These are phyloP conservation scores for Pichia sp. DNA, from an alignment of 1,139 yeast species.

Conservation along the genomic window DNA sequence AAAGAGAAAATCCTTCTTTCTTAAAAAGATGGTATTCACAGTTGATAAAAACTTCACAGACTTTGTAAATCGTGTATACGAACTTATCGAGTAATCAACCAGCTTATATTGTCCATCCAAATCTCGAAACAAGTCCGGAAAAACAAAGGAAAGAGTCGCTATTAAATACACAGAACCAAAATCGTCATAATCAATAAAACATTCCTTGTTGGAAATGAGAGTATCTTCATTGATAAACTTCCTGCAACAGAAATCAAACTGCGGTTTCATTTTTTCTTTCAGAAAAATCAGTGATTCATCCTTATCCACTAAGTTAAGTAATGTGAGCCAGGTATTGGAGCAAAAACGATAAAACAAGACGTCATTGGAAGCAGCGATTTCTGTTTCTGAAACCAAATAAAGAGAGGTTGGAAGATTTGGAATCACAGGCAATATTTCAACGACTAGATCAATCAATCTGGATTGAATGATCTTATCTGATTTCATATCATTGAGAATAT, in stretches of 20 bases:
- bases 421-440: conserved; percentile 16
- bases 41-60: conserved; percentile 16
- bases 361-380: conserved; percentile 19
- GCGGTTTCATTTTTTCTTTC: conserved; percentile 15
- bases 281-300: conserved; percentile 5
- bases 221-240: conserved; percentile 10
- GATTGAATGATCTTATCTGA: conserved; percentile 15
- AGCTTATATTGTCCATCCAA: conserved; percentile 15
- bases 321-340: conserved; percentile 5
- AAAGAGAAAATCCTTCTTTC: conserved; percentile 7
- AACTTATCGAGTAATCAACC: conserved; percentile 12
- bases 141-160: conserved; percentile 14
- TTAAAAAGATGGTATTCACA: conserved; percentile 16
- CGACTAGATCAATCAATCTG: conserved; percentile 21
- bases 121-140: conserved; percentile 11
- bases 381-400: conserved; percentile 17
- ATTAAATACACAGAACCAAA: conserved; percentile 9
- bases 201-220: conserved; percentile 10
- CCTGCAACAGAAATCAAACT: conserved; percentile 16
- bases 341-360: conserved; percentile 18
- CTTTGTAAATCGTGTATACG: conserved; percentile 10
- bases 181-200: conserved; percentile 13
- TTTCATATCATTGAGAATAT: conserved; percentile 16
- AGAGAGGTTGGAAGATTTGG: conserved; percentile 18
- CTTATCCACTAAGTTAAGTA: conserved; percentile 4